These are phyloP conservation scores for Xenoacremonium recifei DNA, from an alignment of 2,329 filamentous ascomycete species.

Conservation along the genomic window DNA sequence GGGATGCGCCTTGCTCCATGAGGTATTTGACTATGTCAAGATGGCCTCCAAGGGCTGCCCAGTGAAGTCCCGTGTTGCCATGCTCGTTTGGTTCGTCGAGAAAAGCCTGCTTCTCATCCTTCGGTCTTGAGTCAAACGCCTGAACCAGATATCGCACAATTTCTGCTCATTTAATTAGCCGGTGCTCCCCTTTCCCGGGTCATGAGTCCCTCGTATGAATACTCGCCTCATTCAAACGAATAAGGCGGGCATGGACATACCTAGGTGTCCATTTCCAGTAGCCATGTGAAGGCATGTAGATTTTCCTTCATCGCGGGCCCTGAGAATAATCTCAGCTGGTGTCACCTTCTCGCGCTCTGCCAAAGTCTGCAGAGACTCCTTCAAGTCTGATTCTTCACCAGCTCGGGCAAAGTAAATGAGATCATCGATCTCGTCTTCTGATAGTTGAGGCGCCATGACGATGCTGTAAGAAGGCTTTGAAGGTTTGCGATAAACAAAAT, in stretches of 20 bases:
- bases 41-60: constrained; percentile 89
- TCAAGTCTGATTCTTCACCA: constrained; percentile 72
- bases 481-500: constrained; percentile 25
- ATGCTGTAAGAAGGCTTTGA: constrained; percentile 11
- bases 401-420: constrained; percentile 82
- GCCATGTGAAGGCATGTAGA: constrained; percentile 90
- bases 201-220: too few species aligned
- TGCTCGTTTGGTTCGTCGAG: constrained; percentile 72
- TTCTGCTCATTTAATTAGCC: constrained; percentile 29
- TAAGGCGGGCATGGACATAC: constrained; percentile 43
- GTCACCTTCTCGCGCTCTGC: constrained; percentile 59
- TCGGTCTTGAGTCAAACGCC: constrained; percentile 40
- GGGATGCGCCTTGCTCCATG: constrained; percentile 72
- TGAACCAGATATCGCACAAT: constrained; percentile 43
- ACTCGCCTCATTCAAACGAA: accelerated
- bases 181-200: too few species aligned
- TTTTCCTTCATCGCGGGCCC: constrained; percentile 70
- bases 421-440: constrained; percentile 84
- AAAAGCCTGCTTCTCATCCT: constrained; percentile 48
- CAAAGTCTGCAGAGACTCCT: constrained; percentile 56
- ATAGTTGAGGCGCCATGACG: constrained; percentile 53
- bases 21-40: constrained; percentile 76
- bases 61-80: constrained; percentile 90
- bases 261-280: constrained; percentile 81
- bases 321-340: constrained; percentile 63